A percentile compares a stretch with the other conserved stretches of the same genome.
These are phyloP conservation scores for Orbilia brochopaga DNA, from an alignment of 2,329 filamentous ascomycete genomes.

Conservation along the genomic window DNA sequence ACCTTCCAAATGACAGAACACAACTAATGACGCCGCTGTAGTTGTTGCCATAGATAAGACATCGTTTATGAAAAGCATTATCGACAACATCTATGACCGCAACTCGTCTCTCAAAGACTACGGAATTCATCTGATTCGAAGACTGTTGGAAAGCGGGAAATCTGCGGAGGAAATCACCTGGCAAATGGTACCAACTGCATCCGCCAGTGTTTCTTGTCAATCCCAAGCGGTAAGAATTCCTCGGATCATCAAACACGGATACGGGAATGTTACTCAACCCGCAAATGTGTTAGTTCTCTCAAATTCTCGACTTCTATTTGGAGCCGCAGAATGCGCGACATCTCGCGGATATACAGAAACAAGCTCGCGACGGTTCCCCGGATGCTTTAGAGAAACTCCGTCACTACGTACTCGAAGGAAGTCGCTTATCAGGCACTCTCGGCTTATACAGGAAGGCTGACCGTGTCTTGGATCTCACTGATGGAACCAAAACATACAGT, in stretches of 20 bases:
- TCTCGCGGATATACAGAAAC: conserved; percentile 66
- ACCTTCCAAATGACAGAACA: background rate
- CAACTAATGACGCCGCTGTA: background rate
- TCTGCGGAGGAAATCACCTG: conserved; percentile 71
- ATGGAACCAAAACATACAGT: conserved; percentile 62
- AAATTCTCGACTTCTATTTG: conserved; percentile 75
- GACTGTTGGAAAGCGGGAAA: conserved; percentile 69
- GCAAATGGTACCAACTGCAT: conserved; percentile 73
- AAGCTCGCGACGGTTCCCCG: conserved; percentile 65
- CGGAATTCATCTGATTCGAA: conserved; percentile 70
- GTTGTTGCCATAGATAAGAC: conserved; percentile 58
- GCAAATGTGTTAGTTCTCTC: conserved; percentile 64
- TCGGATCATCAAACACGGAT: conserved; percentile 60
- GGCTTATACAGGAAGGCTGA: conserved; percentile 67
- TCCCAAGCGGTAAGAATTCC: conserved; percentile 63
- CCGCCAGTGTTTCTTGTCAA: conserved; percentile 73
- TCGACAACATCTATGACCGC: conserved; percentile 58
- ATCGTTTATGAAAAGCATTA: conserved; percentile 65
- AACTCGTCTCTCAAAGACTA: conserved; percentile 66
- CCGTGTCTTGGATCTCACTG: conserved; percentile 61
- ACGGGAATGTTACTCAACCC: conserved; percentile 48
- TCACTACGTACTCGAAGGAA: conserved; percentile 74
- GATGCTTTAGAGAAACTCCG: conserved; percentile 70
- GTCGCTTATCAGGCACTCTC: conserved; percentile 70
- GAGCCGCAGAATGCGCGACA: conserved; percentile 65